Conservation (phyloP, 139 green algal genomes). For the Volvox reticuliferus region DNA sequence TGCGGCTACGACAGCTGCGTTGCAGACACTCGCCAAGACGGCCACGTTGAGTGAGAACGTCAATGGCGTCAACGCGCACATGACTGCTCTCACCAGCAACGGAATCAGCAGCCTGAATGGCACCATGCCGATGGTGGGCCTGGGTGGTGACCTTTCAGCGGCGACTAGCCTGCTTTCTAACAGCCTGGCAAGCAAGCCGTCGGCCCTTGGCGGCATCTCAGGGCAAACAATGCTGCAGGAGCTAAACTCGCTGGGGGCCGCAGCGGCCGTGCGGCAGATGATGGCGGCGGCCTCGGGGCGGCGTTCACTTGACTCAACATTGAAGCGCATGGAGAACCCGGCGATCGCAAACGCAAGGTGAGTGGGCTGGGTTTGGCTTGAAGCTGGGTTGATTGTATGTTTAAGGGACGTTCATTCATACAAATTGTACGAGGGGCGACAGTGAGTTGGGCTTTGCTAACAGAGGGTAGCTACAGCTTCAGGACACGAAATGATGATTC, state of each 20-base stretch:
- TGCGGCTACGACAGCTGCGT: constrained; percentile 48
- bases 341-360: constrained; percentile 65
- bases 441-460: too few species aligned
- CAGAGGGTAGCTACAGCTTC: too few species aligned
- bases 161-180: constrained; percentile 42
- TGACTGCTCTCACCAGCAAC: constrained; percentile 8
- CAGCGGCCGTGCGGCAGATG: constrained; percentile 63
- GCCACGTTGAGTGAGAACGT: constrained; percentile 42
- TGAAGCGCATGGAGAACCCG: constrained; percentile 63
- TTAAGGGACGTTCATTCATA: too few species aligned
- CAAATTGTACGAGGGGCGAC: too few species aligned
- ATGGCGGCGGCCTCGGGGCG: constrained; percentile 53
- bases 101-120: constrained; percentile 7
- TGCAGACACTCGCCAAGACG: constrained; percentile 58
- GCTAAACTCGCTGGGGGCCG: constrained; percentile 42
- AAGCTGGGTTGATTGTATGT: too few species aligned
- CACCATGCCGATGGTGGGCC: constrained; percentile 28
- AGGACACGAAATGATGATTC: too few species aligned
- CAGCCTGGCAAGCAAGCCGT: not conserved
- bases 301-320: constrained; percentile 51
- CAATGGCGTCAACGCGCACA: constrained; percentile 46
- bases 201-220: not conserved
- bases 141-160: constrained; percentile 17
- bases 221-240: constrained; percentile 50
- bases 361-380: not conserved